A percentile compares a stretch with the other conserved stretches of the same genome.
These are phyloP conservation scores for Juglanconis oblonga DNA, from an alignment of 2,329 filamentous ascomycete genomes.

Conservation along the genomic window DNA sequence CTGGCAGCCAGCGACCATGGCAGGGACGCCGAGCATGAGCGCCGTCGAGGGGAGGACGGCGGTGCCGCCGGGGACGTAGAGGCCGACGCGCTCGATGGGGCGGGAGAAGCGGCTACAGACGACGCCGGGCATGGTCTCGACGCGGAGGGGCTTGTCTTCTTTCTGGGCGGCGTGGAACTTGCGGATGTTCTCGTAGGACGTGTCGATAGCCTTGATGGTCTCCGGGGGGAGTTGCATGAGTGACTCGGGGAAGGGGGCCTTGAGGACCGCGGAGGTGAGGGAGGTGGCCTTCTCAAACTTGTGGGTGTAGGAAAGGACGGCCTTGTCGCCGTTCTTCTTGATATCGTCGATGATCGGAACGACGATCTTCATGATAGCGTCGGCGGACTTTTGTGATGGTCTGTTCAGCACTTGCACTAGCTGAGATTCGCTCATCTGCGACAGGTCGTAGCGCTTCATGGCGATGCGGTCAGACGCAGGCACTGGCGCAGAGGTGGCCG, in stretches of 20 bases:
- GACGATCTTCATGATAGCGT: slow-evolving; percentile 87
- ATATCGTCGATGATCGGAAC: slow-evolving; percentile 89
- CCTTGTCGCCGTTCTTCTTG: slow-evolving; percentile 78
- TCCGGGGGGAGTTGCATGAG: slow-evolving; percentile 84
- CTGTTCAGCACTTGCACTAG: slow-evolving; percentile 76
- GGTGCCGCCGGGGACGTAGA: slow-evolving; percentile 94
- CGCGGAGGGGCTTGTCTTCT: slow-evolving; percentile 74
- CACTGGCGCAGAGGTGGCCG: slow-evolving; percentile 22
- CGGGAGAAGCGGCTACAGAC: slow-evolving; percentile 89
- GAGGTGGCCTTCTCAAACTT: slow-evolving; percentile 97
- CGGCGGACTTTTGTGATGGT: slow-evolving; percentile 92
- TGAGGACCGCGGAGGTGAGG: slow-evolving; percentile 82
- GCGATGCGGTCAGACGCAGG: slow-evolving; percentile 56
- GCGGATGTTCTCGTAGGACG: slow-evolving; percentile 90
- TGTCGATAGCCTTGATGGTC: slow-evolving; percentile 87
- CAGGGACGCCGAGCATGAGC: slow-evolving; percentile 95
- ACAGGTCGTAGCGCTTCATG: slow-evolving; percentile 77
- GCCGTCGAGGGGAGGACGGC: slow-evolving; percentile 96
- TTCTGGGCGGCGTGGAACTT: slow-evolving; percentile 92
- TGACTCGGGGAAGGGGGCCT: slow-evolving; percentile 79
- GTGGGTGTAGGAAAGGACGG: slow-evolving; percentile 89
- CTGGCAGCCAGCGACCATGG: slow-evolving; percentile 94
- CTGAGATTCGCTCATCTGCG: slow-evolving; percentile 59
- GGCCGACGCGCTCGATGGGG: slow-evolving; percentile 91
- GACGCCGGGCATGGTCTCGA: slow-evolving; percentile 98